Evolutionary conservation across 768 basidiomycete genomes (phyloP), one percentile per base, ranked within the genome.

Genomic region (Mycena vulgaris): DNA sequence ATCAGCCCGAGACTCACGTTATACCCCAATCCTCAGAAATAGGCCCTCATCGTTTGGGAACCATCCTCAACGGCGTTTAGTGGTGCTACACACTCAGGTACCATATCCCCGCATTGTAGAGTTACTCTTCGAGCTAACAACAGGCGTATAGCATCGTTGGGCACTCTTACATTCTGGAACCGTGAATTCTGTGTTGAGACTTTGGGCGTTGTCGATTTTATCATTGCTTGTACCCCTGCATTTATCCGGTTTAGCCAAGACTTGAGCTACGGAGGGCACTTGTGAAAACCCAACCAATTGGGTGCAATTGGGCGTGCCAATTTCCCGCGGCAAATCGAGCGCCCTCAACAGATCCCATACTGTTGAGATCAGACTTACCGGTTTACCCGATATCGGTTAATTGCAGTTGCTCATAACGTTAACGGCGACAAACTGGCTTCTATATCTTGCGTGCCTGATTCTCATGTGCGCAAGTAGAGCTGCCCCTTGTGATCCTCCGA

Each of bases 31-130:
- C 39, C 9, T 9, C 30, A 68, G 67, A 55, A 13, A 40, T 13
- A 2, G 66, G 60, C 23, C 67, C 59, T 62, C 67, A 56, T 45
- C 52, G 60, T n/a, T 37, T 68, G 51, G 8, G 37, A 3, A 55
- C 67, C 35, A n/a, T 68, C 25, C 67, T 68, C 33, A 61, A 19
- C 16, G 67, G 67, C 7, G 39, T 21, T 17, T 19, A 49, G 28
- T n/a, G n/a, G n/a, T n/a, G 11, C 19, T 31, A 16, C 21, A 23
- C 23, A 25, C 25, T 49, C 7, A 25, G 14, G 48, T 49, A 27
- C 48, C 23, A 5, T 8, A 21, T 49, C 28, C 10, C 48, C n/a
- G n/a, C 13, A 35, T 39, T 33, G 21, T 13, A 5, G 28, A 56
- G 11, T 51, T 30, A 30, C 23, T 25, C 7, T n/a, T n/a, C 27